A percentile compares a stretch with the other conserved stretches of the same genome.
Conservation (phyloP, 140 eudicot species). For the Cichorium intybus region DNA sequence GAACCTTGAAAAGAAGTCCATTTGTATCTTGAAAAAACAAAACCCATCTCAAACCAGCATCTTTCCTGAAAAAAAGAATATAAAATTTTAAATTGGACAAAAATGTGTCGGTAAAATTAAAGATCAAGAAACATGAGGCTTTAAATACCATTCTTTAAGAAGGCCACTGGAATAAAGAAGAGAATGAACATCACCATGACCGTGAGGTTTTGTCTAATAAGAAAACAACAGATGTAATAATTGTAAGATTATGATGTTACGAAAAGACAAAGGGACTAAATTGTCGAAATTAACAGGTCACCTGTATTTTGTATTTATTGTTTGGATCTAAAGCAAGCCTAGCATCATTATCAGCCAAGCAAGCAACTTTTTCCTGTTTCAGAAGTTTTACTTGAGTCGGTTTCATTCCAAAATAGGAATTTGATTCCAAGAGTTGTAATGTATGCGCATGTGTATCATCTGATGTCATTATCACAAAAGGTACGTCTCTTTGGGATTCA, state of each 20-base stretch:
- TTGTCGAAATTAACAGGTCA: slow-evolving; percentile 8
- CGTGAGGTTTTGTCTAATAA: slow-evolving; percentile 93
- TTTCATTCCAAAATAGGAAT: slow-evolving; percentile 91
- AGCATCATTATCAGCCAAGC: slow-evolving; percentile 97
- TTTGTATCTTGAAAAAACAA: slow-evolving; percentile 98
- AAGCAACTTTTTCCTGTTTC: slow-evolving; percentile 99
- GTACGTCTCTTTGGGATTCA: slow-evolving; percentile 62
- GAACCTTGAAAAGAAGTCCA: slow-evolving; percentile 97
- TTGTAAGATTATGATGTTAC: neutral
- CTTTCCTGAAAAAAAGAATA: slow-evolving; percentile 57
- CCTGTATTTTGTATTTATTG: slow-evolving; percentile 83
- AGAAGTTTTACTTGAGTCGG: slow-evolving; percentile 83
- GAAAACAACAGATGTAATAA: neutral
- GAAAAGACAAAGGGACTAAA: neutral
- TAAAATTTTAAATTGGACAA: neutral
- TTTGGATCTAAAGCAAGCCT: slow-evolving; percentile 82
- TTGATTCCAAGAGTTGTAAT: slow-evolving; percentile 63
- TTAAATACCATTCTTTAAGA: slow-evolving; percentile 61
- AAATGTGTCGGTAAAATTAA: neutral
- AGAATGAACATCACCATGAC: slow-evolving; percentile 95
- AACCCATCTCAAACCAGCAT: slow-evolving; percentile 92
- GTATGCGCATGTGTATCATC: slow-evolving; percentile 92
- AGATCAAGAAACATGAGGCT: slow-evolving; percentile 10
- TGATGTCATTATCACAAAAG: slow-evolving; percentile 94
- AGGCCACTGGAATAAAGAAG: slow-evolving; percentile 90